phyloP scores from a whole-genome alignment of 768 basidiomycete species.

The Termitomyces sp. region DNA sequence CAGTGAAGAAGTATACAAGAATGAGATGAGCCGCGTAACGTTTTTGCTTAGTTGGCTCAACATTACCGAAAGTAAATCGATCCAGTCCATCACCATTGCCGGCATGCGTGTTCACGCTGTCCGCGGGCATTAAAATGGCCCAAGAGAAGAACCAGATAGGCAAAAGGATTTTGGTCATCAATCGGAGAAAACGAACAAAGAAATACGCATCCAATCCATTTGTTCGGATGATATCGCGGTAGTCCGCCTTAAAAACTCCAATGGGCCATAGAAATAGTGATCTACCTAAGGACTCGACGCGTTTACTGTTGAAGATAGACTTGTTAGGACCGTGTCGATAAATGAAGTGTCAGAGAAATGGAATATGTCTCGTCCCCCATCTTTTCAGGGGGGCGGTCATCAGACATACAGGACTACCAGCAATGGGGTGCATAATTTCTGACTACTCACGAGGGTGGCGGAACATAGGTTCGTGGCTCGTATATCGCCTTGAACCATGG shows the following conservation, averaged over 20 bases:
- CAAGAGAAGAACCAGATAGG: slow-evolving; percentile 94
- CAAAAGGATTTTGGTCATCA: slow-evolving; percentile 77
- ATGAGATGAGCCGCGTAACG: slow-evolving; percentile 80
- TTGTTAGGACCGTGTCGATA: not conserved
- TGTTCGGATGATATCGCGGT: slow-evolving; percentile 51
- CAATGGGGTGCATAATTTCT: not conserved
- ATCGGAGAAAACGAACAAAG: slow-evolving; percentile 83
- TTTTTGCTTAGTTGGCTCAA: slow-evolving; percentile 37
- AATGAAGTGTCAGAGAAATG: not conserved
- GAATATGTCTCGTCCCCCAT: not conserved
- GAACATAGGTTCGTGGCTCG: slow-evolving; percentile 76
- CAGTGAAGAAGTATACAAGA: slow-evolving; percentile 71
- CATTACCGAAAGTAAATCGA: slow-evolving; percentile 78
- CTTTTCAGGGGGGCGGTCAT: too few species aligned
- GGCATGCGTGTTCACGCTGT: slow-evolving; percentile 46
- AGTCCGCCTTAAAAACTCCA: slow-evolving; percentile 57
- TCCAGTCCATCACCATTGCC: slow-evolving; percentile 52
- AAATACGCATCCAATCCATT: slow-evolving; percentile 93
- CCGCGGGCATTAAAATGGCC: slow-evolving; percentile 76
- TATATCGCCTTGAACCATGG: slow-evolving; percentile 86
- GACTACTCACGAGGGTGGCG: slow-evolving; percentile 33
- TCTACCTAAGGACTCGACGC: slow-evolving; percentile 44
- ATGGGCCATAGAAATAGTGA: slow-evolving; percentile 62
- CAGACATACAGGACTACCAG: too few species aligned
- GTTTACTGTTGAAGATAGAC: slow-evolving; percentile 40